A percentile compares a stretch with the other conserved stretches of the same genome.
These are phyloP conservation scores for Fusarium albidum DNA, from an alignment of 2,329 filamentous ascomycete species.

Conservation along the genomic window DNA sequence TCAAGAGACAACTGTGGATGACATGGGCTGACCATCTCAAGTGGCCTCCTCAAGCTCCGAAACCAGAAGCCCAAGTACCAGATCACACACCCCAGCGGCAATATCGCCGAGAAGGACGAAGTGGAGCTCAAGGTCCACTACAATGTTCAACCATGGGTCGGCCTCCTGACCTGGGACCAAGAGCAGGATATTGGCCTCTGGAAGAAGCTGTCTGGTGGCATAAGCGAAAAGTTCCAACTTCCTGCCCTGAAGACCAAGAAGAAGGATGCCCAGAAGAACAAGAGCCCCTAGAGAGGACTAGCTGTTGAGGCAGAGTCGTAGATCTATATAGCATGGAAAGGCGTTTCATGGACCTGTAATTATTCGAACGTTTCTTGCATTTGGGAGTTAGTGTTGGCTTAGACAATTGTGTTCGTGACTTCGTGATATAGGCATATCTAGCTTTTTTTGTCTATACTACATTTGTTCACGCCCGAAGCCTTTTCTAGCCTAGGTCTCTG, in stretches of 20 bases:
- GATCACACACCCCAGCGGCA: constrained; percentile 87
- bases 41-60: constrained; percentile 78
- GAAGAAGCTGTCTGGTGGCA: constrained; percentile 71
- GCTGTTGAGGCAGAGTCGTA: background rate
- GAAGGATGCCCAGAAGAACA: constrained; percentile 37
- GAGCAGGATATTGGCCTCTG: constrained; percentile 65
- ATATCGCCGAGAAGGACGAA: constrained; percentile 76
- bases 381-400: background rate
- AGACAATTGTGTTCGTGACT: constrained; percentile 32
- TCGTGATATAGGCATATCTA: constrained; percentile 33
- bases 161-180: constrained; percentile 83
- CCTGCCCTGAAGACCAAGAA: constrained; percentile 71
- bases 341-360: constrained; percentile 30
- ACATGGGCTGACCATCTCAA: constrained; percentile 38
- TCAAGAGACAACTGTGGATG: background rate
- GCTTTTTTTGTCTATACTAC: constrained; percentile 33
- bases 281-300: constrained; percentile 24
- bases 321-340: constrained; percentile 21
- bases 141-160: constrained; percentile 98
- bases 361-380: background rate
- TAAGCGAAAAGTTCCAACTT: constrained; percentile 70
- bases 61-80: constrained; percentile 97
- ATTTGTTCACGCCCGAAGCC: constrained; percentile 25
- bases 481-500: constrained; percentile 4
- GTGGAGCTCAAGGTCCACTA: constrained; percentile 86